phyloP scores from a whole-genome alignment of 345 rosid genomes.

The Populus ilicifolia region DNA sequence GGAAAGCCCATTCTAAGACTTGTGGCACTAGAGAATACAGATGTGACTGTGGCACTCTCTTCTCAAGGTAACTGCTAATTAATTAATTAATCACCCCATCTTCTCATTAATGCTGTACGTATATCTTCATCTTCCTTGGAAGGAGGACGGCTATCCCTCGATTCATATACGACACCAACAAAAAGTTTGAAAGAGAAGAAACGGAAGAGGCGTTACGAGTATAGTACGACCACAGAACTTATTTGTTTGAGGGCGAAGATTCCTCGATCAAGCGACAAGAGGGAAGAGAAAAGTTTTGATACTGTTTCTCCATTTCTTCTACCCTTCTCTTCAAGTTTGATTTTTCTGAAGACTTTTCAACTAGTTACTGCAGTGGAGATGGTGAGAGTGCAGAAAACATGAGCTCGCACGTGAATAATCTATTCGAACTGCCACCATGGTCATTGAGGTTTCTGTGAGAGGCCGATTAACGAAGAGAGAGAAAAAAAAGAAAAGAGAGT shows the following conservation, averaged over 20 bases:
- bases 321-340: neutral
- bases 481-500: neutral
- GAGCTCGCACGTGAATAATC: conserved; percentile 39
- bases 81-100: neutral
- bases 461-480: neutral
- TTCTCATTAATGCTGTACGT: neutral
- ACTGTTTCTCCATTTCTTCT: neutral
- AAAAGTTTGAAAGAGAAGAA: neutral
- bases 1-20: conserved; percentile 84
- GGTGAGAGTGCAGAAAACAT: conserved; percentile 16
- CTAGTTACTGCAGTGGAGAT: conserved; percentile 1
- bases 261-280: conserved; percentile 2
- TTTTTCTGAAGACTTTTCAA: neutral
- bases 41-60: conserved; percentile 82
- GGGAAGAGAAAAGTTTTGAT: neutral
- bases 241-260: conserved; percentile 4
- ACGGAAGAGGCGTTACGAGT: neutral
- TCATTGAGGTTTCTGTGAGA: conserved; percentile 1
- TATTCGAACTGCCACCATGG: conserved; percentile 34
- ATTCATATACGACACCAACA: neutral
- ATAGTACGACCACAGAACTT: neutral
- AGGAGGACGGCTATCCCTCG: neutral
- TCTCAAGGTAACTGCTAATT: conserved; percentile 51
- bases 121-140: neutral
- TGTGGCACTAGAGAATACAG: conserved; percentile 77